These are phyloP conservation scores for Bruguiera sexangula DNA, from an alignment of 345 rosid species.

Conservation along the genomic window DNA sequence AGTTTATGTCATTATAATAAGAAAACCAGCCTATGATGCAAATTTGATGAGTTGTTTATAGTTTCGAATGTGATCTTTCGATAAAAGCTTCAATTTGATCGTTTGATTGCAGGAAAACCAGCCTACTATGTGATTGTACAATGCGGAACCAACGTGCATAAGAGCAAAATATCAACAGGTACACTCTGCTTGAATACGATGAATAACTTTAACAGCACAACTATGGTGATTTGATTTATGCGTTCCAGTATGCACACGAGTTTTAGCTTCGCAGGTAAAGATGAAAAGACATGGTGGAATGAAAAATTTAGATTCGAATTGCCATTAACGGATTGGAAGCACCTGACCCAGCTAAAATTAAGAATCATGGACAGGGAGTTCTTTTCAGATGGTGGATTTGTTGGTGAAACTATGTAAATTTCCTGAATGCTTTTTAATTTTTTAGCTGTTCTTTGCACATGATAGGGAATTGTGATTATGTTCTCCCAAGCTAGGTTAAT, in stretches of 20 bases:
- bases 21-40: too few species aligned
- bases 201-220: too few species aligned
- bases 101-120: constrained; percentile 48
- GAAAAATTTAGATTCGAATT: constrained; percentile 69
- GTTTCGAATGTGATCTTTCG: too few species aligned
- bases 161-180: constrained; percentile 75
- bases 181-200: background rate
- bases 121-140: constrained; percentile 53
- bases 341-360: constrained; percentile 49
- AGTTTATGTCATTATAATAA: too few species aligned
- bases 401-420: constrained; percentile 68
- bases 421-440: too few species aligned
- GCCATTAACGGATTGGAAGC: constrained; percentile 51
- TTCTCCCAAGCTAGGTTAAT: background rate
- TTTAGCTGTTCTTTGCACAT: too few species aligned
- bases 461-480: too few species aligned
- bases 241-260: too few species aligned
- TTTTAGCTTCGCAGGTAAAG: constrained; percentile 39
- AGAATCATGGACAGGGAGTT: constrained; percentile 65
- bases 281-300: constrained; percentile 66
- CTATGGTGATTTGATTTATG: too few species aligned
- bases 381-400: constrained; percentile 57
- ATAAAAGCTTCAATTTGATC: constrained; percentile 1
- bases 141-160: constrained; percentile 58
- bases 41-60: too few species aligned